These are phyloP conservation scores for Candida palmyrensis DNA, from an alignment of 805 yeast genomes.

Conservation along the genomic window DNA sequence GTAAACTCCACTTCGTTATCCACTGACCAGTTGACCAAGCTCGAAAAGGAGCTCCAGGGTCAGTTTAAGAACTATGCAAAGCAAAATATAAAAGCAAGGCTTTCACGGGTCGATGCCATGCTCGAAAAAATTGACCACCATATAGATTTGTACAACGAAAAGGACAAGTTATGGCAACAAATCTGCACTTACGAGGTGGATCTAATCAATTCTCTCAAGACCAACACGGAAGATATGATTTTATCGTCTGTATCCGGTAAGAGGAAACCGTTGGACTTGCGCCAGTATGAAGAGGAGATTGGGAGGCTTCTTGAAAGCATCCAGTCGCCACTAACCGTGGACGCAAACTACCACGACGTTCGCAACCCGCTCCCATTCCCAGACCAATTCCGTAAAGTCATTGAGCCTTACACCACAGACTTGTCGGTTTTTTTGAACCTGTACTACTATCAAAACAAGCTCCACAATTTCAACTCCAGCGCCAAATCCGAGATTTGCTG, in stretches of 20 bases:
- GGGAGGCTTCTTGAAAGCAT: constrained; percentile 21
- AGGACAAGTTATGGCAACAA: constrained; percentile 29
- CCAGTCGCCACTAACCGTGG: constrained; percentile 31
- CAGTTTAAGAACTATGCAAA: constrained; percentile 22
- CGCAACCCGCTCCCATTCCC: constrained; percentile 16
- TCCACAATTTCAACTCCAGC: constrained; percentile 15
- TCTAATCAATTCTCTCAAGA: constrained; percentile 25
- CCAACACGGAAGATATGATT: constrained; percentile 26
- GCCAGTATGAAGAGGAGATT: constrained; percentile 28
- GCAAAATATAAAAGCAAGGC: constrained; percentile 22
- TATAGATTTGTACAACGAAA: constrained; percentile 19
- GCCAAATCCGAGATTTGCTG: constrained; percentile 27
- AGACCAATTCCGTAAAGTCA: constrained; percentile 15
- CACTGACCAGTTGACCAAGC: constrained; percentile 8
- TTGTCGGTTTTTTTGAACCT: constrained; percentile 22
- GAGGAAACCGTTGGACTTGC: constrained; percentile 5
- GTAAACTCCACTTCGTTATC: background rate
- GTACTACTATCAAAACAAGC: constrained; percentile 22
- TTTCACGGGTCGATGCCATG: constrained; percentile 23
- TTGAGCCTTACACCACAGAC: constrained; percentile 17
- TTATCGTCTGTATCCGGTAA: constrained; percentile 6
- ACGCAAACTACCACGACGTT: constrained; percentile 16
- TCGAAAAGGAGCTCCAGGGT: constrained; percentile 14
- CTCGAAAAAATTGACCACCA: constrained; percentile 18
- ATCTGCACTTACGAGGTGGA: constrained; percentile 30